Evolutionary conservation across 768 basidiomycete genomes (phyloP).

Genomic region (Rhizopogon roseolus): DNA sequence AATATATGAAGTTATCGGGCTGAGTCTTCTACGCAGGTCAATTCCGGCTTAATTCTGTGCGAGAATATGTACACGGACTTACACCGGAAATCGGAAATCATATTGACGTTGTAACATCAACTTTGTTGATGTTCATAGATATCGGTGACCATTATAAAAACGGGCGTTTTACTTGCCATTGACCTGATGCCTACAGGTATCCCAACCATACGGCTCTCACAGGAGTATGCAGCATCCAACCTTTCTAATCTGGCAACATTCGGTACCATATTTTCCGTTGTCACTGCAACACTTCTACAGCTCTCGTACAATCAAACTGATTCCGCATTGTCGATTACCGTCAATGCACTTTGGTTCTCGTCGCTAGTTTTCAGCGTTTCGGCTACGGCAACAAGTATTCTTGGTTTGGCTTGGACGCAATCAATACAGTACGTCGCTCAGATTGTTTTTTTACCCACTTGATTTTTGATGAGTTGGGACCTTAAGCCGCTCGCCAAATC

Average conservation of each 20-base stretch:
- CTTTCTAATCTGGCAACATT: constrained; percentile 40
- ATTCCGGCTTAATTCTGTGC: constrained; percentile 37
- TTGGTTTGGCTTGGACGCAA: constrained; percentile 41
- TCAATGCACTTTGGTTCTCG: constrained; percentile 40
- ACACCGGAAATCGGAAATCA: constrained; percentile 37
- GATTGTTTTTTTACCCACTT: background rate
- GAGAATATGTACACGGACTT: constrained; percentile 39
- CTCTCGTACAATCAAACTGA: constrained; percentile 28
- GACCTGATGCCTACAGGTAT: constrained; percentile 24
- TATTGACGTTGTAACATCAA: constrained; percentile 33
- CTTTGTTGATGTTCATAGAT: constrained; percentile 37
- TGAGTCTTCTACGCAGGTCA: constrained; percentile 25
- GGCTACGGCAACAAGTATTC: constrained; percentile 37
- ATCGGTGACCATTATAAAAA: constrained; percentile 29
- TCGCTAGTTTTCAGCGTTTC: constrained; percentile 43
- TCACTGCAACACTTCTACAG: constrained; percentile 38
- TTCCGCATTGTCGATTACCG: constrained; percentile 22
- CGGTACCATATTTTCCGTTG: constrained; percentile 40
- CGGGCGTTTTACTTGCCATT: background rate
- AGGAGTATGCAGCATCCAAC: constrained; percentile 35
- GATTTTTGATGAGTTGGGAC: constrained; percentile 13
- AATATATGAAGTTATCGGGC: background rate
- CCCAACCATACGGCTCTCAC: constrained; percentile 37
- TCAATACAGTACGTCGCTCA: constrained; percentile 36
- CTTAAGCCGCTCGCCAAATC: constrained; percentile 46